These are phyloP conservation scores for Xylogone sp. DNA, from an alignment of 2,329 filamentous ascomycete species.

Conservation along the genomic window DNA sequence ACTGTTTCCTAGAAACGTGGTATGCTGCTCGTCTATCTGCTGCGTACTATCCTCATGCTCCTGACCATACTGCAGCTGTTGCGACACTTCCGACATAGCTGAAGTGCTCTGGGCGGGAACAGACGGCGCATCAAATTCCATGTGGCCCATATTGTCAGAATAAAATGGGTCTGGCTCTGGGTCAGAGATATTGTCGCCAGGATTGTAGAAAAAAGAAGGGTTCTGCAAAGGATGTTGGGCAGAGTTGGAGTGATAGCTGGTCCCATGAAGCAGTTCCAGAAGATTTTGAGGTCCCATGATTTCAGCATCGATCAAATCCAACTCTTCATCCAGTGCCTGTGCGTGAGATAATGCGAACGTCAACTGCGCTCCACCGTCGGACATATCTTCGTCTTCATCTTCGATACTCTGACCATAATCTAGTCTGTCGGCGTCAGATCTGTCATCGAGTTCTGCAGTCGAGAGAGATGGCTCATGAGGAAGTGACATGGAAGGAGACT, in stretches of 20 bases:
- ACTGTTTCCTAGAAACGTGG: conserved; percentile 19
- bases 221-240: neutral
- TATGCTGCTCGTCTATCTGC: conserved; percentile 15
- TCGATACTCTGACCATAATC: neutral
- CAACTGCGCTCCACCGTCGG: conserved; percentile 21
- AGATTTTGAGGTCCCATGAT: conserved; percentile 19
- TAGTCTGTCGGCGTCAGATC: neutral
- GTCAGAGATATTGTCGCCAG: neutral
- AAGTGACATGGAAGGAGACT: neutral
- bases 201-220: neutral
- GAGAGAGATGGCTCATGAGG: neutral
- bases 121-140: neutral
- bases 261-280: conserved; percentile 5
- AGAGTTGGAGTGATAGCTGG: neutral
- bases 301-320: conserved; percentile 22
- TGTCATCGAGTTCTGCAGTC: neutral
- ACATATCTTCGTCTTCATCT: conserved; percentile 18
- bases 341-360: conserved; percentile 17
- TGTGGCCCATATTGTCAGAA: neutral
- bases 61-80: conserved; percentile 26
- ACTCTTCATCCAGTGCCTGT: conserved; percentile 15
- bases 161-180: neutral
- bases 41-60: conserved; percentile 18
- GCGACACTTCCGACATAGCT: conserved; percentile 23
- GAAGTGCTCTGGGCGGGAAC: conserved; percentile 1